These are phyloP conservation scores for Ceriops zippeliana DNA, from an alignment of 345 rosid genomes.

Conservation along the genomic window DNA sequence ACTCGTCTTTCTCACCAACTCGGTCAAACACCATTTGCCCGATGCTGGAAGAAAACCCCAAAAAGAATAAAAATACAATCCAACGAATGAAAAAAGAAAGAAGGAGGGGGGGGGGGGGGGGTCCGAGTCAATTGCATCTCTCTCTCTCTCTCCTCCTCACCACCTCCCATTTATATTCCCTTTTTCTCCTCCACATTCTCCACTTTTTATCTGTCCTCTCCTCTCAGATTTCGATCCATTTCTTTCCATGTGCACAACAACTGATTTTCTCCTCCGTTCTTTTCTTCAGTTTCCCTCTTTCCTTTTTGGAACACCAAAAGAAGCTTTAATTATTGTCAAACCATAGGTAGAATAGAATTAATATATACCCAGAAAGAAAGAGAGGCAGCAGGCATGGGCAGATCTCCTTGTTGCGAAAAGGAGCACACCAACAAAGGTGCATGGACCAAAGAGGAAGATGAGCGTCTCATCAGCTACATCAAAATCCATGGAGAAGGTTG, in stretches of 20 bases:
- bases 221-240: neutral
- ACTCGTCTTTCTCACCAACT: conserved; percentile 46
- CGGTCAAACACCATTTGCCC: conserved; percentile 27
- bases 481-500: conserved; percentile 51
- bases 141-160: conserved; percentile 5
- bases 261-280: no score
- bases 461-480: conserved; percentile 45
- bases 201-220: neutral
- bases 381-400: conserved; percentile 28
- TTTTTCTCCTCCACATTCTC: conserved; percentile 7
- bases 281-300: neutral
- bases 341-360: no score
- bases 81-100: neutral
- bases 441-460: conserved; percentile 60
- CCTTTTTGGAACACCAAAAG: neutral
- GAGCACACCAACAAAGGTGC: conserved; percentile 64
- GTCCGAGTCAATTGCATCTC: conserved; percentile 34
- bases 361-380: neutral
- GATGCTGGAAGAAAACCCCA: neutral
- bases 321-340: no score
- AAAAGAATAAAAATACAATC: neutral
- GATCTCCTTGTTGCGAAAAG: conserved; percentile 66
- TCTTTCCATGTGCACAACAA: no score
- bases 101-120: neutral
- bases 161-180: conserved; percentile 21